Percentiles rank a stretch among this genome's conserved stretches.
Conservation (phyloP, 2,329 filamentous ascomycete genomes). For the Botrytis pseudocinerea region DNA sequence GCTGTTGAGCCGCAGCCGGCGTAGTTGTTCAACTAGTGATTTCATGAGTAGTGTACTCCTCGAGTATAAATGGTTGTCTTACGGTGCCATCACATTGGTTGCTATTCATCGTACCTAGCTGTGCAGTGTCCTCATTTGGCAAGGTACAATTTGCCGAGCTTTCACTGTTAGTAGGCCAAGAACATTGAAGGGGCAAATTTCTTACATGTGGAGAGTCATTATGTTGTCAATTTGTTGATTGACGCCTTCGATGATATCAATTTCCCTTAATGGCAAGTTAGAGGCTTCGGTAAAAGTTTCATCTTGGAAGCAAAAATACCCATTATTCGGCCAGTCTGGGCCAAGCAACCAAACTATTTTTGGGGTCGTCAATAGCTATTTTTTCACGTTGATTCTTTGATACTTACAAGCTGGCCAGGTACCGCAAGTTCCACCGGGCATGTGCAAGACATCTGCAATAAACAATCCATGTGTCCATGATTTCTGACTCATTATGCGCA, state of each 20-base stretch:
- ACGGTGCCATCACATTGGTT: constrained; percentile 15
- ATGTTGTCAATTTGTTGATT: constrained; percentile 6
- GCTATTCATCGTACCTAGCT: constrained; percentile 14
- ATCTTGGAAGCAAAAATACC: background rate
- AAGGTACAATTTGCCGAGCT: constrained; percentile 21
- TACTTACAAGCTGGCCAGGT: constrained; percentile 59
- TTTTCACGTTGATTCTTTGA: too few relatives aligned
- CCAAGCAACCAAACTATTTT: constrained; percentile 20
- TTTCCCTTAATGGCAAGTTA: background rate
- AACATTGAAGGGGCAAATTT: too few relatives aligned
- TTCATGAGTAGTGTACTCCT: background rate
- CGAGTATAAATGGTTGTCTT: background rate
- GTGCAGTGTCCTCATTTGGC: background rate
- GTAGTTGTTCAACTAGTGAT: background rate
- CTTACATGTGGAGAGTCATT: constrained; percentile 21
- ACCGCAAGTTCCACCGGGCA: constrained; percentile 67
- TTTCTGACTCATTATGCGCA: constrained; percentile 61
- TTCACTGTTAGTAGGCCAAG: background rate
- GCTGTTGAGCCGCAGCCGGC: constrained; percentile 31
- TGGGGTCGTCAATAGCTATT: background rate
- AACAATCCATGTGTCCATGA: constrained; percentile 65
- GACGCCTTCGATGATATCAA: constrained; percentile 22
- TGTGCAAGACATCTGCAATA: constrained; percentile 67
- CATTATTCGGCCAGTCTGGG: constrained; percentile 18
- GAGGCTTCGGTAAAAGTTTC: background rate